A percentile compares a stretch with the other conserved stretches of the same genome.
Conservation (phyloP, 2,329 filamentous ascomycete genomes). For the Talaromyces funiculosus region DNA sequence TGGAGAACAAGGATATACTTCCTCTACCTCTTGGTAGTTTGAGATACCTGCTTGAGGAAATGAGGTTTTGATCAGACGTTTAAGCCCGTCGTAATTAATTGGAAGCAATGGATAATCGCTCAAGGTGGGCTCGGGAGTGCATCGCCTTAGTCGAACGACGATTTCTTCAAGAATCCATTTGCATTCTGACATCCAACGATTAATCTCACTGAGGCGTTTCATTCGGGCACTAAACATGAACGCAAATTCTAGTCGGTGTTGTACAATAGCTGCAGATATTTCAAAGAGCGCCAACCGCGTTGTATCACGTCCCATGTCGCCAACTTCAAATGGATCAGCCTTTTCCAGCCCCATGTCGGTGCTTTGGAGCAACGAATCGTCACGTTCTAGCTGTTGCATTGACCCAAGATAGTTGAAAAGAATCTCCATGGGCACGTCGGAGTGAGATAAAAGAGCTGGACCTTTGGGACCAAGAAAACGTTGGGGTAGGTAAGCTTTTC, state of each 20-base stretch:
- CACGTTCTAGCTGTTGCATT: conserved; percentile 40
- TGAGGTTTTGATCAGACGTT: conserved; percentile 31
- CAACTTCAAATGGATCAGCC: conserved; percentile 38
- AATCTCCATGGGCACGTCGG: conserved; percentile 35
- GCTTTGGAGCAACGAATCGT: conserved; percentile 39
- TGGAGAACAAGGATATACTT: conserved; percentile 40
- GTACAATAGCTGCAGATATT: conserved; percentile 46
- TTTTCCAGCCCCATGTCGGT: conserved; percentile 44
- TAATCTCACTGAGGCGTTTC: conserved; percentile 42
- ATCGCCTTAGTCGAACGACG: conserved; percentile 22
- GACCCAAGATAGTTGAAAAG: conserved; percentile 39
- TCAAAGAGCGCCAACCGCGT: conserved; percentile 48
- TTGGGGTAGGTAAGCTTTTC: conserved; percentile 33
- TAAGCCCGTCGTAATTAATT: conserved; percentile 39
- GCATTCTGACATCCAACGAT: conserved; percentile 40
- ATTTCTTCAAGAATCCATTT: conserved; percentile 28
- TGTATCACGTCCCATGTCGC: conserved; percentile 41
- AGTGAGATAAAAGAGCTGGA: conserved; percentile 28
- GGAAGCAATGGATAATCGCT: conserved; percentile 44
- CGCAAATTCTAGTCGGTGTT: conserved; percentile 43
- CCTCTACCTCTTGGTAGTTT: conserved; percentile 25
- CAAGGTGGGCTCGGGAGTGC: conserved; percentile 30
- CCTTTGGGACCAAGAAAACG: conserved; percentile 28
- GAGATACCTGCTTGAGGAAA: conserved; percentile 34
- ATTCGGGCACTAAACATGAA: conserved; percentile 49